These are phyloP conservation scores for Sporothrix pallida DNA, from an alignment of 2,329 filamentous ascomycete species.

Conservation along the genomic window DNA sequence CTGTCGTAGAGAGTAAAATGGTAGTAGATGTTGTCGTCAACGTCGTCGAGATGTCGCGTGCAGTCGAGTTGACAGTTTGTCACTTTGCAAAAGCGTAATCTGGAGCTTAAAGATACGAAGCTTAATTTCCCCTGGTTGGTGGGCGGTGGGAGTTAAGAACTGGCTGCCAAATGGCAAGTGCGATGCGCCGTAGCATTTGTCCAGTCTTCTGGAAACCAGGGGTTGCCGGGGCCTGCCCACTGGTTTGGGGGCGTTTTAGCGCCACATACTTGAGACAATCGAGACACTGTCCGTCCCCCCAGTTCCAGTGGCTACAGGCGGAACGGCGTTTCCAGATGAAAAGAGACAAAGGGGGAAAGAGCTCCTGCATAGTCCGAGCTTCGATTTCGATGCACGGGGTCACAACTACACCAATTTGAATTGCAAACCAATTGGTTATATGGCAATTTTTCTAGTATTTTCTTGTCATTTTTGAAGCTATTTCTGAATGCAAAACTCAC, in stretches of 20 bases:
- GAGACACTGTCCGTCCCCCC: not conserved
- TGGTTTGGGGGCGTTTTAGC: constrained; percentile 27
- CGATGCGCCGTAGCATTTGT: constrained; percentile 10
- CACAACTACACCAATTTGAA: not conserved
- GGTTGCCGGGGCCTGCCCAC: constrained; percentile 11
- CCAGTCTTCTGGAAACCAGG: constrained; percentile 26
- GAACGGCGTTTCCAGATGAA: not conserved
- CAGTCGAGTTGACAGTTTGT: constrained; percentile 6
- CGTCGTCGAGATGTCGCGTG: not conserved
- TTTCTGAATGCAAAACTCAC: not conserved
- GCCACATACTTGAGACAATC: constrained; percentile 29
- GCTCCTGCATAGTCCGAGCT: constrained; percentile 29
- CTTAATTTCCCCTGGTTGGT: constrained; percentile 22
- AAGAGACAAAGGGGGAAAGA: constrained; percentile 21
- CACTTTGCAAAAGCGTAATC: not conserved
- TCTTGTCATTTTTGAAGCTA: not conserved
- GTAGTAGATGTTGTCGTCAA: not conserved
- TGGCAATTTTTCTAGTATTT: not conserved
- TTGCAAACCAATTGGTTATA: not conserved
- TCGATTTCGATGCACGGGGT: not conserved
- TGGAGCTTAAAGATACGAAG: constrained; percentile 22
- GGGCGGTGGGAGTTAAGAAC: not conserved
- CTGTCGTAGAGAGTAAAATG: not conserved
- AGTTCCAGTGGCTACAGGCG: not conserved
- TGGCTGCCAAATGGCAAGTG: constrained; percentile 18